Conservation (phyloP, 1,139 yeast genomes). For the Kazachstania sp. region DNA sequence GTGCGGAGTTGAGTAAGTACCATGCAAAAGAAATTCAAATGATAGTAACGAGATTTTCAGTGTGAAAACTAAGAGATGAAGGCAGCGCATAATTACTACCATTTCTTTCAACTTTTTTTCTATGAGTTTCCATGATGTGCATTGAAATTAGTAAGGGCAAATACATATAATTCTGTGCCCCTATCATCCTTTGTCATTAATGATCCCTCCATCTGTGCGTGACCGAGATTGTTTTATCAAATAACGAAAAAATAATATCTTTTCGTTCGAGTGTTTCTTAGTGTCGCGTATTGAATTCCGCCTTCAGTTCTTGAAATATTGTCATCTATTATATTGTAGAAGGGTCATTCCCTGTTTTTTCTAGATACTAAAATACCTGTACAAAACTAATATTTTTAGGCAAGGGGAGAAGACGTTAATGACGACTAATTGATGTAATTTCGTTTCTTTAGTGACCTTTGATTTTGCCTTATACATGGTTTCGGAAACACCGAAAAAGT, state of each 20-base stretch:
- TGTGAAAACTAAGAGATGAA: no score
- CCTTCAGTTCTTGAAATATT: no score
- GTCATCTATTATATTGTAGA: no score
- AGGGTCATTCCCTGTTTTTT: no score
- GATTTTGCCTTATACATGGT: background rate
- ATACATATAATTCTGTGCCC: background rate
- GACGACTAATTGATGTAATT: no score
- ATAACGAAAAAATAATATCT: background rate
- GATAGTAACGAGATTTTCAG: no score
- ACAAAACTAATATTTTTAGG: no score
- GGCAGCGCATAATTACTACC: no score
- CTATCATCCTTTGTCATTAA: background rate
- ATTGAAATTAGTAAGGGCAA: background rate
- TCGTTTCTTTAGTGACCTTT: no score
- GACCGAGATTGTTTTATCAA: background rate
- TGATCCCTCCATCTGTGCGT: slow-evolving; percentile 1
- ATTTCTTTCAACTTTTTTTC: background rate
- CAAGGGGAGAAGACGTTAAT: no score
- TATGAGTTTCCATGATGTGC: background rate
- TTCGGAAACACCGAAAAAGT: background rate
- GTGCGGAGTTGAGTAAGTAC: background rate
- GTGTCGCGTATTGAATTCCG: background rate
- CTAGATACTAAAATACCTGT: no score
- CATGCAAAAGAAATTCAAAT: background rate
- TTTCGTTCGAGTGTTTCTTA: background rate